Percentiles rank a stretch among this genome's conserved stretches.
Conservation (phyloP, 2,329 filamentous ascomycete genomes). For the Penicillium hesseltinei region DNA sequence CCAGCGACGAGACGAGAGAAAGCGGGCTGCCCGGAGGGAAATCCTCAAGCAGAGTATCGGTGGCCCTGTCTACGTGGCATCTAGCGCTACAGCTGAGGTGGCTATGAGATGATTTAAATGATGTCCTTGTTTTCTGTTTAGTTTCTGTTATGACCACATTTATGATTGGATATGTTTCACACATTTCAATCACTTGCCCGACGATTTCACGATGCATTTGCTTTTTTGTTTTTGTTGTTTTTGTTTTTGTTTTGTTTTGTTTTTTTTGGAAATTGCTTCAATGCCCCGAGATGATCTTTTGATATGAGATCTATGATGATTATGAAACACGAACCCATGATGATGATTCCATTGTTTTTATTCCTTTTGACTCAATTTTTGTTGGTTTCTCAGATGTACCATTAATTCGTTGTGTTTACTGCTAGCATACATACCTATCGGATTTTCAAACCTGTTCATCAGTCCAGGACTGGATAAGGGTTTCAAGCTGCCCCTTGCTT, state of each 20-base stretch:
- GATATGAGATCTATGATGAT: slow-evolving; percentile 21
- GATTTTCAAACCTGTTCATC: not conserved
- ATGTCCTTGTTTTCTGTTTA: not conserved
- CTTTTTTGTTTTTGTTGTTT: slow-evolving; percentile 3
- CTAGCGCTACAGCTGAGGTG: slow-evolving; percentile 26
- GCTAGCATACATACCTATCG: not conserved
- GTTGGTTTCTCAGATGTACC: not conserved
- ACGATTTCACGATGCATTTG: slow-evolving; percentile 18
- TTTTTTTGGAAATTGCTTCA: slow-evolving; percentile 2
- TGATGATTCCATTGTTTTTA: slow-evolving; percentile 6
- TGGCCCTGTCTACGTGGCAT: slow-evolving; percentile 39
- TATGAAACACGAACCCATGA: slow-evolving; percentile 19
- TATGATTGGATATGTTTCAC: slow-evolving; percentile 17
- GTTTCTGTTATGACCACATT: slow-evolving; percentile 4
- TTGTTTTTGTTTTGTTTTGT: not conserved
- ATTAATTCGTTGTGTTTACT: not conserved
- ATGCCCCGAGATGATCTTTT: slow-evolving; percentile 11
- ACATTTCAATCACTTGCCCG: slow-evolving; percentile 1
- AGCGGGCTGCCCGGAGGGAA: slow-evolving; percentile 53
- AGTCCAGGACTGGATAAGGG: not conserved
- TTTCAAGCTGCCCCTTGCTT: not conserved
- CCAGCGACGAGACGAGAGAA: slow-evolving; percentile 45
- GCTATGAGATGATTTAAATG: slow-evolving; percentile 10
- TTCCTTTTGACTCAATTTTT: slow-evolving; percentile 1
- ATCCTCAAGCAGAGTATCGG: slow-evolving; percentile 57